Evolutionary conservation across 495 filamentous ascomycete genomes (phyloP).

Genomic region (Lepraria neglecta): DNA sequence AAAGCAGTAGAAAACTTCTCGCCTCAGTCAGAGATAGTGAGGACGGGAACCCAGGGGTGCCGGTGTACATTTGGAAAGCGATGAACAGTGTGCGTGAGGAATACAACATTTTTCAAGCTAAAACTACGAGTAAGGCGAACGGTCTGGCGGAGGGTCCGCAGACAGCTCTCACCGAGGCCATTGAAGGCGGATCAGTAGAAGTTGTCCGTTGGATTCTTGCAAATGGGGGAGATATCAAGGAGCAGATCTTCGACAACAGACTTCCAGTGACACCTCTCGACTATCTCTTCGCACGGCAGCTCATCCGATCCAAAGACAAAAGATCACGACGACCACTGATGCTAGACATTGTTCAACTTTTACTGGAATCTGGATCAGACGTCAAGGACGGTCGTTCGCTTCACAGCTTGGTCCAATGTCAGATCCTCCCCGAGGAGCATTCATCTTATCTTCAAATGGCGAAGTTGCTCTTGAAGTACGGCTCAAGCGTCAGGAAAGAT

Average conservation of each 20-base stretch:
- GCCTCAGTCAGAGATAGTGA: background rate
- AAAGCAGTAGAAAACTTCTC: background rate
- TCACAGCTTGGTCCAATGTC: constrained; percentile 11
- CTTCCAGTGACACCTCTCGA: constrained; percentile 11
- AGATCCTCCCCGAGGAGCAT: constrained; percentile 13
- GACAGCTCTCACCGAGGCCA: constrained; percentile 12
- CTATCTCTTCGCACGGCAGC: constrained; percentile 13
- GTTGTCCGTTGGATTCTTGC: constrained; percentile 10
- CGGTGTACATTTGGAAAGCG: constrained; percentile 1
- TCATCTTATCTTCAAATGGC: background rate
- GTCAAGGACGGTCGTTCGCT: constrained; percentile 6
- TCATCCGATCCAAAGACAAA: constrained; percentile 8
- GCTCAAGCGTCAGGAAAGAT: constrained; percentile 11
- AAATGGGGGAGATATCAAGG: background rate
- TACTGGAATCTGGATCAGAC: constrained; percentile 7
- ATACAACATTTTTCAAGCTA: constrained; percentile 12
- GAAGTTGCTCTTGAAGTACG: constrained; percentile 9
- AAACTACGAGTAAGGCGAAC: background rate
- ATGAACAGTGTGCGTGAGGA: constrained; percentile 11
- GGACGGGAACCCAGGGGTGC: constrained; percentile 1
- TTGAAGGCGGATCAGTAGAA: constrained; percentile 9
- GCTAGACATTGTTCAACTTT: constrained; percentile 1
- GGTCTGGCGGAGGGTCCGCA: constrained; percentile 11
- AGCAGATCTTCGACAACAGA: constrained; percentile 10
- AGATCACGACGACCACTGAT: background rate